Conservation (phyloP, 306 rosid species). For the Glycine soja region DNA sequence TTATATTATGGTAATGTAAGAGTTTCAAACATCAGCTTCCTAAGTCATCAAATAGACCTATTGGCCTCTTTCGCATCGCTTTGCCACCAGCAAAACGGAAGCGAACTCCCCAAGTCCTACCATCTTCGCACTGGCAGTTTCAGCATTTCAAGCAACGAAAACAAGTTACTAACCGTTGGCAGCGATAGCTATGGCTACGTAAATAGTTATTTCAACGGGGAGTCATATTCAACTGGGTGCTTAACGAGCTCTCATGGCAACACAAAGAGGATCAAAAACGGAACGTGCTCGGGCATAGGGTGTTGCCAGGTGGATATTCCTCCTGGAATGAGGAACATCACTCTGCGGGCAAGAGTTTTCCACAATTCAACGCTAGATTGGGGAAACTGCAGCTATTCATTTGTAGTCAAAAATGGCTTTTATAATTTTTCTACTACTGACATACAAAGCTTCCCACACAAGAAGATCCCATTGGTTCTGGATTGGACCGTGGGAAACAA, state of each 20-base stretch:
- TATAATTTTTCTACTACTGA: constrained; percentile 15
- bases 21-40: constrained; percentile 31
- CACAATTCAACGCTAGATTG: too few relatives aligned
- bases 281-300: too few relatives aligned
- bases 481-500: constrained; percentile 53
- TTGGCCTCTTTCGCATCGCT: neutral
- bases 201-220: neutral
- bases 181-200: neutral
- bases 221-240: neutral
- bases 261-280: too few relatives aligned
- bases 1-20: rapidly evolving
- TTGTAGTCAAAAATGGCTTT: constrained; percentile 37
- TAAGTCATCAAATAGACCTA: constrained; percentile 24
- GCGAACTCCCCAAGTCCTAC: too few relatives aligned
- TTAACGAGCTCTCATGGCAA: constrained; percentile 6
- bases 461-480: constrained; percentile 18
- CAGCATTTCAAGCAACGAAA: neutral
- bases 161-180: constrained; percentile 14
- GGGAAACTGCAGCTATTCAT: constrained; percentile 12
- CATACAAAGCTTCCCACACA: neutral
- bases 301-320: too few relatives aligned
- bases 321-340: too few relatives aligned
- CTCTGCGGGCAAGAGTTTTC: too few relatives aligned
- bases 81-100: neutral
- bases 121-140: neutral